These are phyloP conservation scores for Chenopodium suecicum DNA, from an alignment of 148 eudicot species.

Conservation along the genomic window DNA sequence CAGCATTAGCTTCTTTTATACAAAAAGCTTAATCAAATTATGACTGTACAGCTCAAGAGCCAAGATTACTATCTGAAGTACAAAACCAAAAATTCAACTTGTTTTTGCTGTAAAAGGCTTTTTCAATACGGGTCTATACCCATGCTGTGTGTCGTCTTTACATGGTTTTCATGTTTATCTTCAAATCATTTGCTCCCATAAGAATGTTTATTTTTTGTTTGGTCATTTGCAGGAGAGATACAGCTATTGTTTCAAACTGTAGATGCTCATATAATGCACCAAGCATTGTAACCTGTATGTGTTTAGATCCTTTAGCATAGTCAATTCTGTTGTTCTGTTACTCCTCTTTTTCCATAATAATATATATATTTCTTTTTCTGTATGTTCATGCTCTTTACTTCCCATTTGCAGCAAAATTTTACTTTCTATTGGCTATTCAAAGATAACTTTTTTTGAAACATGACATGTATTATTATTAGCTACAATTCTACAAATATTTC, in stretches of 20 bases:
- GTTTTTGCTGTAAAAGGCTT: background rate
- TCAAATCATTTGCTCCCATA: too few species aligned
- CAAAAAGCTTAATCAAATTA: background rate
- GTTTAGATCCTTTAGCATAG: slow-evolving; percentile 14
- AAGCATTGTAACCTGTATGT: slow-evolving; percentile 1
- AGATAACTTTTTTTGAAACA: background rate
- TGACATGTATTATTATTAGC: background rate
- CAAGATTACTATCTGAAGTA: background rate
- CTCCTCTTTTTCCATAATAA: background rate
- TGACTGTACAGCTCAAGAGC: background rate
- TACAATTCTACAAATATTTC: too few species aligned
- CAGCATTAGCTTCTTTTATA: background rate
- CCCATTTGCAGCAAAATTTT: background rate
- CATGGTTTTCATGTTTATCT: background rate
- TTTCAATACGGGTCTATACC: background rate
- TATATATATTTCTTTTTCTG: background rate
- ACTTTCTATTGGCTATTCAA: background rate
- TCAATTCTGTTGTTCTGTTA: slow-evolving; percentile 4
- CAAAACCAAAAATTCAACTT: background rate
- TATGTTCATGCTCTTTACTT: background rate
- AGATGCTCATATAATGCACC: slow-evolving; percentile 21
- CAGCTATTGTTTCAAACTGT: slow-evolving; percentile 4
- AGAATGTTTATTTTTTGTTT: background rate
- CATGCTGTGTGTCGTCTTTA: background rate
- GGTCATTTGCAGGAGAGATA: slow-evolving; percentile 18